A percentile compares a stretch with the other conserved stretches of the same genome.
These are phyloP conservation scores for Lachnellula suecica DNA, from an alignment of 2,329 filamentous ascomycete species.

Conservation along the genomic window DNA sequence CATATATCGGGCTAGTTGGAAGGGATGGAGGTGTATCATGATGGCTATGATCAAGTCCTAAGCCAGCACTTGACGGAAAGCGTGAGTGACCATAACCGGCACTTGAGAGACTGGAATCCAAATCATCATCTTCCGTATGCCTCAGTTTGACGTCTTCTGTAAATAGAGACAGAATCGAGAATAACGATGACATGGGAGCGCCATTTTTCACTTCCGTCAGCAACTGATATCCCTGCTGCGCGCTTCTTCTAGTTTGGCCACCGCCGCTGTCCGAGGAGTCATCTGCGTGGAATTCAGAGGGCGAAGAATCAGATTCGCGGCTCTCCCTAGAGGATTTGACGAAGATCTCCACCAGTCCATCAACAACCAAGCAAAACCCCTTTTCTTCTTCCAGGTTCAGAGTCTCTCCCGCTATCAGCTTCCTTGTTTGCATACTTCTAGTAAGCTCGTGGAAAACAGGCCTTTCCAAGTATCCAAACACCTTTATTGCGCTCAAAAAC, in stretches of 20 bases:
- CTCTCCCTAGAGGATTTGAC: slow-evolving; percentile 78
- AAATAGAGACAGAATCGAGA: slow-evolving; percentile 95
- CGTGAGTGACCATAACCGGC: slow-evolving; percentile 29
- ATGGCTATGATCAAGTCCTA: slow-evolving; percentile 25
- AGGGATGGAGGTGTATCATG: slow-evolving; percentile 32
- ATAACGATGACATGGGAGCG: slow-evolving; percentile 96
- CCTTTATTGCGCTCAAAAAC: slow-evolving; percentile 97
- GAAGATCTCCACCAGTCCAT: slow-evolving; percentile 95
- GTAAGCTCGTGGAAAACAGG: slow-evolving; percentile 98
- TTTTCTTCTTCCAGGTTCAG: slow-evolving; percentile 95
- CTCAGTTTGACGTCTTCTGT: slow-evolving; percentile 89
- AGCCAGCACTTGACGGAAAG: slow-evolving; percentile 26
- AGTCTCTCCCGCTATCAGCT: slow-evolving; percentile 94
- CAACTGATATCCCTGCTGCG: slow-evolving; percentile 86
- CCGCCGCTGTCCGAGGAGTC: slow-evolving; percentile 66
- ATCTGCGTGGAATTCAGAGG: slow-evolving; percentile 40
- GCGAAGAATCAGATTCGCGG: slow-evolving; percentile 39
- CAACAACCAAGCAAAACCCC: slow-evolving; percentile 95
- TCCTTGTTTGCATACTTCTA: slow-evolving; percentile 95
- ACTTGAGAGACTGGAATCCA: slow-evolving; percentile 36
- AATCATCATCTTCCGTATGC: slow-evolving; percentile 58
- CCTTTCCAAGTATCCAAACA: slow-evolving; percentile 94
- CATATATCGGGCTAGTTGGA: slow-evolving; percentile 32
- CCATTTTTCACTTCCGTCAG: slow-evolving; percentile 97
- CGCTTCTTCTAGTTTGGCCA: slow-evolving; percentile 57